Percentiles rank a stretch among this genome's conserved stretches.
These are phyloP conservation scores for Urtica urens DNA, from an alignment of 306 rosid genomes.

Conservation along the genomic window DNA sequence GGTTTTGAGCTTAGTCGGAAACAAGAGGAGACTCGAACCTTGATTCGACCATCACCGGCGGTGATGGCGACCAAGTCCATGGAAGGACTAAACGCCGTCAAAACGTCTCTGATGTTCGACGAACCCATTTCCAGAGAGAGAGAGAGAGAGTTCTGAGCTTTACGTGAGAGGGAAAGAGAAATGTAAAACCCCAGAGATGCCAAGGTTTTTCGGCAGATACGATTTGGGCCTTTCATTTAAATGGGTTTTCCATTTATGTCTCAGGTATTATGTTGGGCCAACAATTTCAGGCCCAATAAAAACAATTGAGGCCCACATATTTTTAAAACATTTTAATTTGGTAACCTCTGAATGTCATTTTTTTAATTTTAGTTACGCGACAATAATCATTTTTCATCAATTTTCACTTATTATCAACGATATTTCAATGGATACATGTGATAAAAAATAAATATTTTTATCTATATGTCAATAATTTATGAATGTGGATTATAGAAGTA, in stretches of 20 bases:
- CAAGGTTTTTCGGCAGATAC: background rate
- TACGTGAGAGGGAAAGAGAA: background rate
- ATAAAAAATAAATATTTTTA: too few relatives aligned
- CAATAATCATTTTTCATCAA: too few relatives aligned
- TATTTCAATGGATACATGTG: too few relatives aligned
- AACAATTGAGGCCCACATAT: too few relatives aligned
- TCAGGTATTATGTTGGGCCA: background rate
- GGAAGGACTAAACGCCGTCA: constrained; percentile 73
- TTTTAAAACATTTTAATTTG: too few relatives aligned
- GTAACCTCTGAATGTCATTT: too few relatives aligned
- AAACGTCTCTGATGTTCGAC: constrained; percentile 51
- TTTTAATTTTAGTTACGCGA: too few relatives aligned
- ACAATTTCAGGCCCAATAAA: too few relatives aligned
- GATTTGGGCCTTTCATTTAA: background rate
- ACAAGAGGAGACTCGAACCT: constrained; percentile 25
- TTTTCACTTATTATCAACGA: too few relatives aligned
- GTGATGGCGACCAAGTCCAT: constrained; percentile 62
- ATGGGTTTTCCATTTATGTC: background rate
- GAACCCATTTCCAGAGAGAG: constrained; percentile 22
- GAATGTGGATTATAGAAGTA: too few relatives aligned
- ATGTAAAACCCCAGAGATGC: background rate
- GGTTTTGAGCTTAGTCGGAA: too few relatives aligned
- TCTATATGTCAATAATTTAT: too few relatives aligned
- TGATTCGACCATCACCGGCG: constrained; percentile 86
- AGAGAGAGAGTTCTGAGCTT: constrained; percentile 4